A percentile compares a stretch with the other conserved stretches of the same genome.
Evolutionary conservation across 2,329 filamentous ascomycete genomes (phyloP).

Genomic region (Annulohypoxylon truncatum): DNA sequence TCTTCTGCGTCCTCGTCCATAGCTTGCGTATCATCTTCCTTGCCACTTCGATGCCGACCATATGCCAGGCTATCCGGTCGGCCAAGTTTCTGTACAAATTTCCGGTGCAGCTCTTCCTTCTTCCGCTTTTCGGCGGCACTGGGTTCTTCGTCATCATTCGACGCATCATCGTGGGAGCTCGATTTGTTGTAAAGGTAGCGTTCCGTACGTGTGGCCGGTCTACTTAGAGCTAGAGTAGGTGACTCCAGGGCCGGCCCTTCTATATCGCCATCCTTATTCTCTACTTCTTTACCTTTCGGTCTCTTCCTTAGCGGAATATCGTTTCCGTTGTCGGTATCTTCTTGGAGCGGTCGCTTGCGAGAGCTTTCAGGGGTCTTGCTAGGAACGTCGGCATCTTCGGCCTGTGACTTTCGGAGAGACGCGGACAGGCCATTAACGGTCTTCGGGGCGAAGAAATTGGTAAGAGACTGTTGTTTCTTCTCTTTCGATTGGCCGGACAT

Average conservation of each 20-base stretch:
- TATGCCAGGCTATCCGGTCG: slow-evolving; percentile 82
- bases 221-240: slow-evolving; percentile 41
- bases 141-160: slow-evolving; percentile 53
- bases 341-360: slow-evolving; percentile 65
- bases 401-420: slow-evolving; percentile 50
- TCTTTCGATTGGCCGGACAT: slow-evolving; percentile 57
- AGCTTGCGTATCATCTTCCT: slow-evolving; percentile 64
- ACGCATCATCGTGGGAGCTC: slow-evolving; percentile 56
- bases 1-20: slow-evolving; percentile 67
- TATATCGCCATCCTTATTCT: slow-evolving; percentile 54
- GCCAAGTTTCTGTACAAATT: slow-evolving; percentile 91
- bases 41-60: slow-evolving; percentile 69
- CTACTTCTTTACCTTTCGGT: slow-evolving; percentile 56
- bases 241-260: slow-evolving; percentile 51
- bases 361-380: slow-evolving; percentile 45
- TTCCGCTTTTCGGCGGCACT: slow-evolving; percentile 63
- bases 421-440: slow-evolving; percentile 60
- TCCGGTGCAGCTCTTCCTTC: slow-evolving; percentile 80
- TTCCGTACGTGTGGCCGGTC: slow-evolving; percentile 58
- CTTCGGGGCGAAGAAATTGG: slow-evolving; percentile 82
- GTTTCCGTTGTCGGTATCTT: slow-evolving; percentile 59
- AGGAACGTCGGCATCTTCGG: slow-evolving; percentile 45
- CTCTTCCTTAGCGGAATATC: slow-evolving; percentile 60
- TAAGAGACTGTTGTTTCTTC: slow-evolving; percentile 85
- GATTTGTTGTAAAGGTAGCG: slow-evolving; percentile 64